These are phyloP conservation scores for Castanopsis chinensis DNA, from an alignment of 306 rosid genomes.

Conservation along the genomic window DNA sequence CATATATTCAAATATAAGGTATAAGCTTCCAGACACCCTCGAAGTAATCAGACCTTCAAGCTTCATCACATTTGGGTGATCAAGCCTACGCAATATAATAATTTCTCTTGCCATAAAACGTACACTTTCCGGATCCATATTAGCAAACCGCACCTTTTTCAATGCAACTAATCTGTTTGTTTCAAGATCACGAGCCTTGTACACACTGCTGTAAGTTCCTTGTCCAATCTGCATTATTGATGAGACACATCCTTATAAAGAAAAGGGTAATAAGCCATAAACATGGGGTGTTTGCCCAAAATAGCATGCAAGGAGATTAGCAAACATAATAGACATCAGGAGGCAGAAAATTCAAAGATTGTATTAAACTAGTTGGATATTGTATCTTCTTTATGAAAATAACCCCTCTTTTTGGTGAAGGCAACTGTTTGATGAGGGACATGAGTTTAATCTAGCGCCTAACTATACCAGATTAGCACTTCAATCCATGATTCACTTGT, in stretches of 20 bases:
- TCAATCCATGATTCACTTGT: no score
- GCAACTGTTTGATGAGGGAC: no score
- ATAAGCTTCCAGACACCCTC: slow-evolving; percentile 75
- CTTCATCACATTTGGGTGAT: slow-evolving; percentile 93
- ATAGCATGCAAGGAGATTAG: neutral
- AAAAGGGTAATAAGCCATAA: neutral
- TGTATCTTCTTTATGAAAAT: no score
- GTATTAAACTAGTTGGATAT: no score
- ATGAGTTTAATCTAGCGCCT: no score
- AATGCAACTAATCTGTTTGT: slow-evolving; percentile 72
- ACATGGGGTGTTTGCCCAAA: neutral
- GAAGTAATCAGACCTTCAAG: slow-evolving; percentile 88
- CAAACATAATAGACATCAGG: neutral
- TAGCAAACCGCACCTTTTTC: slow-evolving; percentile 83
- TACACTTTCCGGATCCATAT: slow-evolving; percentile 87
- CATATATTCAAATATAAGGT: slow-evolving; percentile 86
- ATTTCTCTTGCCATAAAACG: slow-evolving; percentile 88
- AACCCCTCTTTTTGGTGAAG: no score
- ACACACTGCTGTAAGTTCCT: slow-evolving; percentile 91
- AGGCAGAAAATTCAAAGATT: no score
- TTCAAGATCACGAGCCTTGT: slow-evolving; percentile 77
- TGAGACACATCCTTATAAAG: neutral
- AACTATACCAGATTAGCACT: no score
- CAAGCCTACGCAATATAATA: slow-evolving; percentile 63
- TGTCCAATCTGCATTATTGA: slow-evolving; percentile 64